These are phyloP conservation scores for Coemansia sp. DNA, from an alignment of 192 early-diverging fungal species.

Conservation along the genomic window DNA sequence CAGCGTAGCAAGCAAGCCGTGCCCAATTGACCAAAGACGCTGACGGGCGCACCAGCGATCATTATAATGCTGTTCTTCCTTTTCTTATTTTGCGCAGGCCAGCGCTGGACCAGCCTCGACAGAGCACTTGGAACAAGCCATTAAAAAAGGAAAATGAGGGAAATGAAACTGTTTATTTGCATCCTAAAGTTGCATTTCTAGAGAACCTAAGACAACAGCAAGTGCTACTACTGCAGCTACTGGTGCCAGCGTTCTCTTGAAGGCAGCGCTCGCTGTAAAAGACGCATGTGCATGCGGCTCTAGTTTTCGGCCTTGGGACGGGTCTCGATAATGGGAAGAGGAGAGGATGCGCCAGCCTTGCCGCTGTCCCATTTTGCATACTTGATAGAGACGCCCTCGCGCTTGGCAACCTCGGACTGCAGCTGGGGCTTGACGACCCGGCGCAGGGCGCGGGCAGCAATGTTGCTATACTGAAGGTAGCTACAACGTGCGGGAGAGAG, in stretches of 20 bases:
- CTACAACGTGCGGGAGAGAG: slow-evolving; percentile 14
- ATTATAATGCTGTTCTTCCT: no score
- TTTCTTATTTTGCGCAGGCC: neutral
- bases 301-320: slow-evolving; percentile 46
- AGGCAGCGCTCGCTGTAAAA: neutral
- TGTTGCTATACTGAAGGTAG: slow-evolving; percentile 55
- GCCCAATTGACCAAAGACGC: no score
- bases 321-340: slow-evolving; percentile 33
- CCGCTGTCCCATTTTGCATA: slow-evolving; percentile 48
- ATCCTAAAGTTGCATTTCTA: neutral
- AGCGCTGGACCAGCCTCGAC: neutral
- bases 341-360: slow-evolving; percentile 32
- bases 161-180: neutral
- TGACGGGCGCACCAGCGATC: no score
- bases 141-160: neutral
- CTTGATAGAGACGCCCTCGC: slow-evolving; percentile 42
- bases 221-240: neutral
- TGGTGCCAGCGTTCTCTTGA: neutral
- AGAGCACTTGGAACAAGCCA: neutral
- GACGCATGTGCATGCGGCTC: neutral
- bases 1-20: no score
- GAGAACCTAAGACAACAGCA: neutral
- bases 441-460: slow-evolving; percentile 51
- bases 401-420: slow-evolving; percentile 48
- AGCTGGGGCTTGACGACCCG: slow-evolving; percentile 45